Evolutionary conservation across 2,329 filamentous ascomycete species (phyloP), one percentile per base, ranked within the genome.

Genomic region (Botrytis squamosa): DNA sequence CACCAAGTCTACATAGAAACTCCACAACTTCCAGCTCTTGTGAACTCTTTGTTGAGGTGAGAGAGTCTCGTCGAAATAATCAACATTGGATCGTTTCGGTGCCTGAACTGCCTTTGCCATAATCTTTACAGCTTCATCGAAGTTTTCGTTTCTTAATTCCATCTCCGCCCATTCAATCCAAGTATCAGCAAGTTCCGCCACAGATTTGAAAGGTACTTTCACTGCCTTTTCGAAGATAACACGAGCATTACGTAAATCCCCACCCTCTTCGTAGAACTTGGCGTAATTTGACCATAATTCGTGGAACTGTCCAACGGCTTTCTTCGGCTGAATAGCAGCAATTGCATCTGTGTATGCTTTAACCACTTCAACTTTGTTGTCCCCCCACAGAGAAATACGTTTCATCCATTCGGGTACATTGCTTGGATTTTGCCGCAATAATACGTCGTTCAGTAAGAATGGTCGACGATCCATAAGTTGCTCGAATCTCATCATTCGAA

Each of bases 161-260:
- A 99, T 94, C 83, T 99, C 95, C 1, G 97, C 95, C 95, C 96
- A 99, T 83, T 97, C 94, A 76, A 97, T 97, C 96, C 96, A 99
- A 88, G 96, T 97, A 80, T 99, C 96, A 33, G 96, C 96, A 74
- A 99, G 87, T 83, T 99, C 96, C 44, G 93, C 91, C n/a, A 99
- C 95, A 0, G 95, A 97, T 81, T 97, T 98, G 86, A 97, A 99
- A 0, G 95, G 95, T 1, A 99, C 96, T 81, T 98, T 98, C 80
- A 97, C 93, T 22, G 95, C 95, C 84, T 98, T 99, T 82, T 98
- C 95, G 89, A 98, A 93, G 80, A 99, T 98, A 75, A 97, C 88
- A 46, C 96, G 89, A 55, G 96, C 95, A 77, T 91, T 97, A 71
- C 90, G 88, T 57, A 98, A 81, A 81, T 98, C 95, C 8, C 92